Evolutionary conservation across 2,329 filamentous ascomycete species (phyloP), one percentile per base, ranked within the genome.

Genomic region (Periconia sp.): DNA sequence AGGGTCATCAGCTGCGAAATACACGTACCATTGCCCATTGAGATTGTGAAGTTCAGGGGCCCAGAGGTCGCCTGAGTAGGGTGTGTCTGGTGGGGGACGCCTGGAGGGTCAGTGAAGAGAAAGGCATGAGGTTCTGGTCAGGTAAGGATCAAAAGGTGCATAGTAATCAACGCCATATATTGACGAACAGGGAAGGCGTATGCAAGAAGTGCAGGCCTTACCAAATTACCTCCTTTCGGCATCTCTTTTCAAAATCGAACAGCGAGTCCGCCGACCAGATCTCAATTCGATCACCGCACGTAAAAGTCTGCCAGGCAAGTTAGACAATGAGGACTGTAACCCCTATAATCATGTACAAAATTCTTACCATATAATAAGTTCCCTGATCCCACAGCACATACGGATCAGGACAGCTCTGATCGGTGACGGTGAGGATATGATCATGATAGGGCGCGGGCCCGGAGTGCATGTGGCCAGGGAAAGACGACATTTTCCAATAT

Each of bases 21-120:
- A 83, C 55, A 83, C 73, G 64, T 82, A 84, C 82, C 82, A 84
- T 19, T 74, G 74, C 0, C 77, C 78, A 37, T 76, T 67, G 23
- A 84, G 71, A 45, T 67, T 67, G 62, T 84, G 82, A 0, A 84
- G 72, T 69, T 84, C 82, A 0, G 82, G 82, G 0, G 82, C 82
- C 82, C 82, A 84, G 31, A 84, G 70, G 57, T 75, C 76, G 41
- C 69, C 76, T 8, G 73, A 76, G 72, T 76, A 78, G 17, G 70
- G 65, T 10, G 72, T 73, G 53, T 76, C 67, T 13, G 74, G 75
- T 0, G 76, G 67, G 30, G 80, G 77, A 18, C 73, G 72, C 71
- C 72, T 68, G 54, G 6, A 31, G 11, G 13, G 45, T 45, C 41
- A 54, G 46, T 13, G 23, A 14, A 49, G 8, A 42, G 23, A 27